Evolutionary conservation across 352 stramenopile species (phyloP).

Genomic region (Phytophthora macrochlamydospora): DNA sequence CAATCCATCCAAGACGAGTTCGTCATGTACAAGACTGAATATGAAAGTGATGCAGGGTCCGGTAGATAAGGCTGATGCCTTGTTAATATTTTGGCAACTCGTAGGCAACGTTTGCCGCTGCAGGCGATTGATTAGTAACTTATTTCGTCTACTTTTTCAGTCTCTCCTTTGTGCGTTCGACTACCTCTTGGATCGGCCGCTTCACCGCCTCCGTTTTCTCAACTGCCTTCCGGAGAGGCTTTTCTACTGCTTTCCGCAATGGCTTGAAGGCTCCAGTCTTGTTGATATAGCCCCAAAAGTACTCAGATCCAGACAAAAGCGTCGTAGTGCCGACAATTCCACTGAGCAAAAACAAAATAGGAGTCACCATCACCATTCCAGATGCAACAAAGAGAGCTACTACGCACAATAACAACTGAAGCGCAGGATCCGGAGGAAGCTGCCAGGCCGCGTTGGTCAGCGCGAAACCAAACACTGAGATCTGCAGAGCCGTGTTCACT

Average conservation of each 20-base stretch:
- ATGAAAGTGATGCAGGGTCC: background rate
- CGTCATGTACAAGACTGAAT: conserved; percentile 34
- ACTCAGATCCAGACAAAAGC: conserved; percentile 77
- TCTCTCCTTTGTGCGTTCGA: conserved; percentile 32
- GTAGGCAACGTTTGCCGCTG: background rate
- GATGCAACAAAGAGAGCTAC: conserved; percentile 3
- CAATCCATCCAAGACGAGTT: conserved; percentile 41
- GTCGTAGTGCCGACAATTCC: conserved; percentile 74
- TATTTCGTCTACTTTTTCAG: conserved; percentile 31
- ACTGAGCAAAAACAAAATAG: conserved; percentile 25
- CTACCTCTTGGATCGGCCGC: conserved; percentile 25
- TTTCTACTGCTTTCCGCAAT: conserved; percentile 40
- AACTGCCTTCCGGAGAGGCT: conserved; percentile 31
- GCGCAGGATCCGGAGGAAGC: conserved; percentile 53
- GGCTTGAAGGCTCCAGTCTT: conserved; percentile 73
- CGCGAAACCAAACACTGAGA: conserved; percentile 73
- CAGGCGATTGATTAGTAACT: background rate
- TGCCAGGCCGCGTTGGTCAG: conserved; percentile 80
- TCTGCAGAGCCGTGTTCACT: conserved; percentile 81
- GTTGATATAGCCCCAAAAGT: conserved; percentile 77
- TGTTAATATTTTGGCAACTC: background rate
- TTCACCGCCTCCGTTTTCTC: conserved; percentile 35
- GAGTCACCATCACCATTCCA: conserved; percentile 4
- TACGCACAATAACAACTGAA: conserved; percentile 74
- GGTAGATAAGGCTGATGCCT: background rate